Evolutionary conservation across 345 rosid species (phyloP).

Genomic region (Citrus mangshanensis): DNA sequence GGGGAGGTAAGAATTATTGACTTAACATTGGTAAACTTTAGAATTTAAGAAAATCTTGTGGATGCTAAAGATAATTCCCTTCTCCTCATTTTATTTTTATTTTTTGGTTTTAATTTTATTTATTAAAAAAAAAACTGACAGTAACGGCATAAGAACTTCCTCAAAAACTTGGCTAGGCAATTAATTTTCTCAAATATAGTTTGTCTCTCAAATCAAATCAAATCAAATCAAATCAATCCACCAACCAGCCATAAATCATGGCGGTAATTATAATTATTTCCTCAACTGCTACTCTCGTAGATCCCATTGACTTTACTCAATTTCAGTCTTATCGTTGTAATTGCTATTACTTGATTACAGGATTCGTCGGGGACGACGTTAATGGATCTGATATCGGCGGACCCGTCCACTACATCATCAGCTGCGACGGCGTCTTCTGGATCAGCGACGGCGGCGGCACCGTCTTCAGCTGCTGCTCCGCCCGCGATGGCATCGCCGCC

Average conservation of each 20-base stretch:
- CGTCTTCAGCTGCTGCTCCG: conserved; percentile 32
- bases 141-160: neutral
- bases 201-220: neutral
- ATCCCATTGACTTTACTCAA: neutral
- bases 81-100: no score
- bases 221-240: neutral
- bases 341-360: conserved; percentile 29
- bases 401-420: conserved; percentile 52
- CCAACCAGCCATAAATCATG: neutral
- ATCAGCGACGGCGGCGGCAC: conserved; percentile 32
- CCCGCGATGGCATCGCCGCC: conserved; percentile 27
- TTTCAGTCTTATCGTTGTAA: neutral
- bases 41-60: no score
- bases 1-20: no score
- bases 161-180: neutral
- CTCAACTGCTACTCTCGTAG: neutral
- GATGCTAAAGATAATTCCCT: no score
- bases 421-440: conserved; percentile 37
- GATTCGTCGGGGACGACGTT: conserved; percentile 88
- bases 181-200: neutral
- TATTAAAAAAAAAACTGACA: no score
- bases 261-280: neutral
- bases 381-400: conserved; percentile 98
- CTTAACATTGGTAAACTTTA: no score
- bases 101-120: no score